phyloP scores from a whole-genome alignment of 495 filamentous ascomycete species.

The Daldinia childiae region DNA sequence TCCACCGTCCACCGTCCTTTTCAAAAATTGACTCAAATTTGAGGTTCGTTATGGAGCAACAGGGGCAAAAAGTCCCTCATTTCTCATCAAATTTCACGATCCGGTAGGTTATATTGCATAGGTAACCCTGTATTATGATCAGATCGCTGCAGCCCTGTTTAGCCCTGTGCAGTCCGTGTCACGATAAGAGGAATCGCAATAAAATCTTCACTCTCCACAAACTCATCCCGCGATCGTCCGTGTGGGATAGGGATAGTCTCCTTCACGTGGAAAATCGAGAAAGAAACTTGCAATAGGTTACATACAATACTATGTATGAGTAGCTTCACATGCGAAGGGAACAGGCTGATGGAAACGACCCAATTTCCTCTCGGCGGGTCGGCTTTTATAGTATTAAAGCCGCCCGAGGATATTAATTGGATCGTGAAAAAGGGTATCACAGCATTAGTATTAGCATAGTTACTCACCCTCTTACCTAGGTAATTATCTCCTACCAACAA shows the following conservation, averaged over 20 bases:
- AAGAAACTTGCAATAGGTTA: not conserved
- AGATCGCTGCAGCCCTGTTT: constrained; percentile 38
- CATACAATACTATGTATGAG: too few relatives aligned
- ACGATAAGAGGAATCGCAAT: constrained; percentile 14
- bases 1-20: not conserved
- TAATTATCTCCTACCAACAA: constrained; percentile 5
- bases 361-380: constrained; percentile 9
- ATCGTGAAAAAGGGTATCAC: constrained; percentile 6
- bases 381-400: constrained; percentile 21
- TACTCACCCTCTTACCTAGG: not conserved
- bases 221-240: constrained; percentile 21
- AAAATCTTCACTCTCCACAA: not conserved
- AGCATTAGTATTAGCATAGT: constrained; percentile 1
- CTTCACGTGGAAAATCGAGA: not conserved
- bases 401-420: constrained; percentile 11
- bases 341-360: constrained; percentile 3
- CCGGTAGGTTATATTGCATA: not conserved
- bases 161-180: constrained; percentile 30
- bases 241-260: not conserved
- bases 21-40: constrained; percentile 24
- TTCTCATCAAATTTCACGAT: constrained; percentile 10
- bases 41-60: not conserved
- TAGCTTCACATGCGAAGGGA: constrained; percentile 2
- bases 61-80: constrained; percentile 34
- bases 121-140: constrained; percentile 26